Evolutionary conservation across 345 rosid species (phyloP).

Genomic region (Salix exigua): DNA sequence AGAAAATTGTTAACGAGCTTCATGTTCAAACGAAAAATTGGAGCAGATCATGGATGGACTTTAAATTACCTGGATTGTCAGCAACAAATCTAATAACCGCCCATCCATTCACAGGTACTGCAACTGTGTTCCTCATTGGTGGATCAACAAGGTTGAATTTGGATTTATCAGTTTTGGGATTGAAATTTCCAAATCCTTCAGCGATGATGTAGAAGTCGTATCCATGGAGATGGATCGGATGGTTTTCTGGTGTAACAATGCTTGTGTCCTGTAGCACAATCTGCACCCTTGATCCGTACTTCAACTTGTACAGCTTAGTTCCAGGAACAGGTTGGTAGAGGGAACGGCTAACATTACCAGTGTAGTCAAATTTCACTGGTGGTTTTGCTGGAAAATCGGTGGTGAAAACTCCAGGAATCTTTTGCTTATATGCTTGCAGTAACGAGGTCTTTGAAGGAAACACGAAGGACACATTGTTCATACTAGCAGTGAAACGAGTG

Average conservation of each 20-base stretch:
- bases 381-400: constrained; percentile 76
- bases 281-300: constrained; percentile 73
- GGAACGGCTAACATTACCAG: constrained; percentile 68
- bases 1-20: background rate
- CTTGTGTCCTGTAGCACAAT: constrained; percentile 79
- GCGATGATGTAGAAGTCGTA: constrained; percentile 87
- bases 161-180: constrained; percentile 52
- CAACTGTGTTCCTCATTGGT: constrained; percentile 80
- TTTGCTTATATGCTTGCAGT: constrained; percentile 64
- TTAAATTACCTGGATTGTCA: constrained; percentile 80
- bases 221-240: constrained; percentile 91
- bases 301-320: constrained; percentile 62
- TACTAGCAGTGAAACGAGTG: constrained; percentile 78
- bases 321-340: constrained; percentile 67
- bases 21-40: background rate
- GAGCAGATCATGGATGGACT: background rate
- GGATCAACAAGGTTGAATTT: constrained; percentile 91
- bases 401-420: constrained; percentile 73
- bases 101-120: constrained; percentile 82
- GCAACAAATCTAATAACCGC: constrained; percentile 90
- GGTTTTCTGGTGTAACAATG: constrained; percentile 80
- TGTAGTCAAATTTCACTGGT: constrained; percentile 63
- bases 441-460: constrained; percentile 63
- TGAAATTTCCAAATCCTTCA: constrained; percentile 84
- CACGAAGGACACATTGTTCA: constrained; percentile 82